Evolutionary conservation across 1,139 yeast species (phyloP).

Genomic region (Yamadazyma blattariae): DNA sequence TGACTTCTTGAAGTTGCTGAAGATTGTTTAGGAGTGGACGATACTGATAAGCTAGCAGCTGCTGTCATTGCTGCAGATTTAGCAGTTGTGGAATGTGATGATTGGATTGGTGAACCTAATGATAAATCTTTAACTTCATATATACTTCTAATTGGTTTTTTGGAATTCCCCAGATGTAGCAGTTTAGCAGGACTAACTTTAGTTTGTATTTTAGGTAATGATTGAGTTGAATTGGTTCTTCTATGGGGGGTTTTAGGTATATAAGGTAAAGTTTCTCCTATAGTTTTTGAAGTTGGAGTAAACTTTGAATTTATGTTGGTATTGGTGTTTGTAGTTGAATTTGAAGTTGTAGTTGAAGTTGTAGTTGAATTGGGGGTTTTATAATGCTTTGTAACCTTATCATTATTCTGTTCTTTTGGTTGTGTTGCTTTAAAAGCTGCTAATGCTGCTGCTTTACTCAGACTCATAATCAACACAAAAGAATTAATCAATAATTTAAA

Average conservation of each 20-base stretch:
- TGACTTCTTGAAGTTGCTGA: background rate
- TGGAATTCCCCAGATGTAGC: background rate
- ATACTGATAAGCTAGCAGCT: background rate
- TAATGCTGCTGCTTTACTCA: constrained; percentile 34
- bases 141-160: constrained; percentile 1
- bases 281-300: background rate
- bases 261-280: constrained; percentile 7
- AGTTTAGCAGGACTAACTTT: constrained; percentile 2
- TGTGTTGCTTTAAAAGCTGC: constrained; percentile 28
- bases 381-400: no score
- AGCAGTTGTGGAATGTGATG: background rate
- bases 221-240: constrained; percentile 5
- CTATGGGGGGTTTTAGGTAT: constrained; percentile 8
- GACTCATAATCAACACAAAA: constrained; percentile 10
- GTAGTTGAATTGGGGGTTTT: no score
- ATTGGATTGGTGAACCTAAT: background rate
- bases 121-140: constrained; percentile 6
- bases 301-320: background rate
- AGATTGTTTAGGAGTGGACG: background rate
- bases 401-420: constrained; percentile 3
- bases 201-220: constrained; percentile 12
- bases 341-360: no score
- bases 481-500: no score
- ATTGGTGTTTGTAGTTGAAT: no score
- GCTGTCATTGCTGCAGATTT: background rate